These are phyloP conservation scores for Fusarium nelsonii DNA, from an alignment of 2,329 filamentous ascomycete genomes.

Conservation along the genomic window DNA sequence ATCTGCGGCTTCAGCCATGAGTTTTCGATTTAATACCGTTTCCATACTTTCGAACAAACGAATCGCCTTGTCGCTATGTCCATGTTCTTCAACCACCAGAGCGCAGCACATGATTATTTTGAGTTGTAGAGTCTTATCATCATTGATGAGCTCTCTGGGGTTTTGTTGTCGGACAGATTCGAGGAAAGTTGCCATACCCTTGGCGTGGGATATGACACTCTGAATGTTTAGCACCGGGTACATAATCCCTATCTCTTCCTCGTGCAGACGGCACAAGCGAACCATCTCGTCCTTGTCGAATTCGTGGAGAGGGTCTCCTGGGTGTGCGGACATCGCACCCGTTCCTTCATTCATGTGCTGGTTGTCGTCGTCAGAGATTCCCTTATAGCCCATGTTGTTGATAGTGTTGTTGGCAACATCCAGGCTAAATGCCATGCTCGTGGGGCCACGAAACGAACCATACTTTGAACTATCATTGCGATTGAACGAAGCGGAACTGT, in stretches of 20 bases:
- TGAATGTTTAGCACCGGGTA: conserved; percentile 87
- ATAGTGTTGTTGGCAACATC: conserved; percentile 89
- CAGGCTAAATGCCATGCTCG: conserved; percentile 85
- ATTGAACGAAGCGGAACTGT: conserved; percentile 55
- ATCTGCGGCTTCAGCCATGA: conserved; percentile 66
- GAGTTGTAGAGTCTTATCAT: conserved; percentile 73
- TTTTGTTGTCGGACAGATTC: conserved; percentile 61
- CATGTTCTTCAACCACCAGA: conserved; percentile 81
- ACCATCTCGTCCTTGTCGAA: conserved; percentile 84
- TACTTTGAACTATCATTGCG: conserved; percentile 64
- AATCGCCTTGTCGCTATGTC: conserved; percentile 79
- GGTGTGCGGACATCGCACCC: conserved; percentile 49
- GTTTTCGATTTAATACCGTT: conserved; percentile 73
- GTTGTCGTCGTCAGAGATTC: conserved; percentile 73
- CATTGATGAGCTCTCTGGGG: conserved; percentile 57
- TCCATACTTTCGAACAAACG: conserved; percentile 83
- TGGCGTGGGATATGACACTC: conserved; percentile 76
- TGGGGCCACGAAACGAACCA: conserved; percentile 83
- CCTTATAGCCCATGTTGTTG: conserved; percentile 88
- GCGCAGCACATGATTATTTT: conserved; percentile 88
- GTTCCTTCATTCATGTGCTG: conserved; percentile 51
- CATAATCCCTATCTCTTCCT: conserved; percentile 93
- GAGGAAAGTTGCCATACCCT: conserved; percentile 77
- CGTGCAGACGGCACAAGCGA: conserved; percentile 81
- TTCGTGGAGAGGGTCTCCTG: conserved; percentile 81